A percentile compares a stretch with the other conserved stretches of the same genome.
phyloP scores from a whole-genome alignment of 2,329 filamentous ascomycete genomes.

The Fusarium domesticum region DNA sequence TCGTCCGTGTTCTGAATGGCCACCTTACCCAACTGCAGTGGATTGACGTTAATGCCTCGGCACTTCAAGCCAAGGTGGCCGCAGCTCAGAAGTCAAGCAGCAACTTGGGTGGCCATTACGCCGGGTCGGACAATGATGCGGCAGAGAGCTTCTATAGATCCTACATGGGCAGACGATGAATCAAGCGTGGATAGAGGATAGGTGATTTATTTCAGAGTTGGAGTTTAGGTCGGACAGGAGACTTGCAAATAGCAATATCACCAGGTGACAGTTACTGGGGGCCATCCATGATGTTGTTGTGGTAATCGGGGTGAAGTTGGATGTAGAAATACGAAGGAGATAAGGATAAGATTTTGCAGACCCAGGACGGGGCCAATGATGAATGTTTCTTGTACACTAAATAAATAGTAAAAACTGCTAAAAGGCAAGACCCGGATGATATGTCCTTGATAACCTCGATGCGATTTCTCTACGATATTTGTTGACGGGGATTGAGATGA shows the following conservation, averaged over 20 bases:
- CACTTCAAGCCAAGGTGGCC: conserved; percentile 77
- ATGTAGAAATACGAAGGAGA: conserved; percentile 4
- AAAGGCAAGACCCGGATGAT: conserved; percentile 24
- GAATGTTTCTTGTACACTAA: conserved; percentile 39
- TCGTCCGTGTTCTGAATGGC: conserved; percentile 90
- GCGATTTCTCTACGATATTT: conserved; percentile 7
- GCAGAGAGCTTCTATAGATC: conserved; percentile 90
- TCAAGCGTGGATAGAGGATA: conserved; percentile 8
- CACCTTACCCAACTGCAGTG: conserved; percentile 89
- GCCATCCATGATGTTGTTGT: background rate
- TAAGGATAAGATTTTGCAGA: conserved; percentile 9
- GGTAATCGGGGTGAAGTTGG: conserved; percentile 3
- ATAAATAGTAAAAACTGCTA: conserved; percentile 29
- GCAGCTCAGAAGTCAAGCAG: conserved; percentile 78
- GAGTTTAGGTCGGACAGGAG: conserved; percentile 24
- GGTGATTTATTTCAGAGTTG: conserved; percentile 19
- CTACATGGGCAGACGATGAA: conserved; percentile 72
- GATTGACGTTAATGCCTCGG: conserved; percentile 82
- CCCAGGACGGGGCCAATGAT: conserved; percentile 22
- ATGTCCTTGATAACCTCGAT: conserved; percentile 12
- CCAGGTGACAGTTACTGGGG: background rate
- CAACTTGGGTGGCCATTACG: conserved; percentile 55
- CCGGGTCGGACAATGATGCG: conserved; percentile 63
- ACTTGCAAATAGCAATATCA: conserved; percentile 2
- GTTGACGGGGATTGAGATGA: conserved; percentile 10